phyloP scores from a whole-genome alignment of 2,329 filamentous ascomycete species.

The Trichoderma asperellum region DNA sequence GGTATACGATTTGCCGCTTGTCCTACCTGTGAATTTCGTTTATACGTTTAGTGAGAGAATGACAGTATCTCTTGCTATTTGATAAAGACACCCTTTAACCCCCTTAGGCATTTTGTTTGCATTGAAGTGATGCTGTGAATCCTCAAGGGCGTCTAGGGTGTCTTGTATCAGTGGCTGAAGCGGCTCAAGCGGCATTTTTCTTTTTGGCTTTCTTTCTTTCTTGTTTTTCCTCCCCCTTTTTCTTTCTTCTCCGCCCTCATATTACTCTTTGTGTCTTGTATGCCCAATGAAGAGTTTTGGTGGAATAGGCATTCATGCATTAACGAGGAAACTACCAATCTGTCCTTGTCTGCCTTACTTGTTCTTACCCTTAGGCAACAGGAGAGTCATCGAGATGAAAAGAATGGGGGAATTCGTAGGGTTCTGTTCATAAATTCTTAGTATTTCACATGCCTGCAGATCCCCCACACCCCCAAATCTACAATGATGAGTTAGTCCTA shows the following conservation, averaged over 20 bases:
- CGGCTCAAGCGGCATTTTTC: not conserved
- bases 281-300: not conserved
- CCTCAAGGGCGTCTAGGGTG: not conserved
- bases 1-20: not conserved
- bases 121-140: not conserved
- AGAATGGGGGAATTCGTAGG: not conserved
- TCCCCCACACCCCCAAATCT: no score
- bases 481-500: not conserved
- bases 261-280: not conserved
- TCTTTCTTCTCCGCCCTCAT: not conserved
- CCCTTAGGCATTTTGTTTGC: not conserved
- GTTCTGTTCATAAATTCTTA: not conserved
- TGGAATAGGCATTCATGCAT: not conserved
- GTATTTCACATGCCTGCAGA: no score
- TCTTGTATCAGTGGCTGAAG: not conserved
- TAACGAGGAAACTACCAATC: no score
- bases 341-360: not conserved
- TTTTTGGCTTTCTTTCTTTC: not conserved
- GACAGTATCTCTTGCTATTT: not conserved
- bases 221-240: not conserved
- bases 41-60: not conserved
- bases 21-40: not conserved
- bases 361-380: not conserved
- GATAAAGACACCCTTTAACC: not conserved
- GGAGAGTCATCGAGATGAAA: not conserved